Base-by-base conservation (phyloP, 2,329 filamentous ascomycete species). In the Fusarium poae region DNA sequence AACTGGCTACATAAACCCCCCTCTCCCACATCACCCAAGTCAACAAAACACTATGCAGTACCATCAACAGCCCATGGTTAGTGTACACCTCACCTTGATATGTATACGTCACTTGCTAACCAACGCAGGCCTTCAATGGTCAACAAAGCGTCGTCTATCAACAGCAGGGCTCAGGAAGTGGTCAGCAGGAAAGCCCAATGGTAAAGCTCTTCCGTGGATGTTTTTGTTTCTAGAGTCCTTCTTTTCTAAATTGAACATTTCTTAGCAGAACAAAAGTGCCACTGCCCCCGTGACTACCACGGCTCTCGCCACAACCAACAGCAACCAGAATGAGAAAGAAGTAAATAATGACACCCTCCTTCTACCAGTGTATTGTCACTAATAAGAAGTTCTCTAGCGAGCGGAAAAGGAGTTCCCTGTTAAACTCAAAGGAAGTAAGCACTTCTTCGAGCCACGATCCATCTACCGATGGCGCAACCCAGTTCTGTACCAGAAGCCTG, bases 151-250 rank as follows among this genome's bases (percentile, higher is more conserved):
- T 54, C 32, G 30, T 70, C 20, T 72, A 72, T 57, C 60, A 61
- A 27, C 71, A 73, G n/a, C 71, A 73, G 42, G 71, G 61, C 23
- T 57, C 58, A 15, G 46, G 62, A 39, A 57, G 62, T 55, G 69
- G 68, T 59, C 70, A 66, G 61, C 70, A 72, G 59, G 72, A 73
- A 20, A 68, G 72, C 43, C 55, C 62, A 65, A 73, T 73, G 72
- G 72, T 74, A 74, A 74, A 74, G 70, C 62, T 74, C 63, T 74
- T 74, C 68, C 70, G 70, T 21, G 72, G 72, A 51, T 74, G 72
- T 51, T 71, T 74, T 49, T 74, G 72, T 70, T 67, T 61, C 45
- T 73, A 74, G 70, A 25, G 48, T 20, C 7, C 9, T 18, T 21
- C 11, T 29, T 50, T 34, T 66, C 65, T 65, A 66, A 74, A 71